Evolutionary conservation across 202 grass and related monocot species (phyloP), one percentile per base, ranked within the genome.

Genomic region (Brachypodium distachyon): DNA sequence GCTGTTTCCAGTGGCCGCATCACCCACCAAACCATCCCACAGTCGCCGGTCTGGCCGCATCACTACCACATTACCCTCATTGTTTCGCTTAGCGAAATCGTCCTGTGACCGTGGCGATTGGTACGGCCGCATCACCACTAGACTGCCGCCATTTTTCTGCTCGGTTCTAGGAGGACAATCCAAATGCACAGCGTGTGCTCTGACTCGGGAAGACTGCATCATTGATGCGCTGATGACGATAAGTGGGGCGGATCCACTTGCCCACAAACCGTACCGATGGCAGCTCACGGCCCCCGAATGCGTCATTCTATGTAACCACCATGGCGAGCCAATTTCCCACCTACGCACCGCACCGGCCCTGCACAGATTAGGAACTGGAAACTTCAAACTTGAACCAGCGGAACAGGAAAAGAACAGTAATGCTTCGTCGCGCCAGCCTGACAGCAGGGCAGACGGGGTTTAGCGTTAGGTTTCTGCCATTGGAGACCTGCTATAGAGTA

Each of bases 111-210:
- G 26, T 3, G 54, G 17, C n/a, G 36, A 13, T 21, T 18, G 26
- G 29, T 73, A 23, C 9, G 74, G 75, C 46, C 52, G 70, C 63
- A 56, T 44, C 21, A 75, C 80, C 36, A 79, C 61, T 13, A 61
- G 22, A 73, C 72, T 76, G 13, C 28, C 23, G 5, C 38, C 77
- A 77, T 76, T 79, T 39, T 65, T 87, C 81, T 81, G 72, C 72
- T 87, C 80, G 10, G 50, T 63, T 19, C 36, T 77, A 58, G 46
- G 53, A 0, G 70, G 76, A 27, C 51, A 78, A 78, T 91, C 85
- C 41, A 87, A 44, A 65, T 61, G 66, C 49, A 76, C 67, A 0
- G 68, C 55, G 2, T 40, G 44, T 2, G 67, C 52, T 79, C 73
- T 82, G 33, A 76, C 67, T 25, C 39, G 61, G 26, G 48, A 43